These are phyloP conservation scores for Furcasterigmium furcatum DNA, from an alignment of 2,329 filamentous ascomycete species.

Conservation along the genomic window DNA sequence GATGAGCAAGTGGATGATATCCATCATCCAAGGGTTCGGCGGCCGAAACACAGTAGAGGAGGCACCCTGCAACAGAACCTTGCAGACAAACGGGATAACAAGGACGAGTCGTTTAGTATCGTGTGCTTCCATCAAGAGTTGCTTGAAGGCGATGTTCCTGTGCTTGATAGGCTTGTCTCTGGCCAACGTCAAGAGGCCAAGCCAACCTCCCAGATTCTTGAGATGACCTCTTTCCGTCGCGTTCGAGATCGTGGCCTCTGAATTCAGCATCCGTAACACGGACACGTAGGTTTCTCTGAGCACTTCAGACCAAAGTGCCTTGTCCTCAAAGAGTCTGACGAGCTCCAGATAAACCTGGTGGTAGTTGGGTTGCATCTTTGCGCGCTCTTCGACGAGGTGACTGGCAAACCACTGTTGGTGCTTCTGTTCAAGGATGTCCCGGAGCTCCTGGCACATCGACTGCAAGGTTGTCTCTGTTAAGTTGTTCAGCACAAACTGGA, in stretches of 20 bases:
- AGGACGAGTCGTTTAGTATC: conserved; percentile 89
- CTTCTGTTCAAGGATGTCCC: conserved; percentile 71
- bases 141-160: conserved; percentile 95
- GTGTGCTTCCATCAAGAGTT: conserved; percentile 88
- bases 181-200: conserved; percentile 88
- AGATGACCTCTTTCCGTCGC: conserved; percentile 81
- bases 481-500: conserved; percentile 95
- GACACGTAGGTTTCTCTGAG: conserved; percentile 89
- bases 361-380: conserved; percentile 96
- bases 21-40: conserved; percentile 97
- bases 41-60: conserved; percentile 87
- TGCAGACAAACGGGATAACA: conserved; percentile 97
- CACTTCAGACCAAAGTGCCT: conserved; percentile 80
- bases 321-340: conserved; percentile 77
- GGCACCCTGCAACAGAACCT: conserved; percentile 81
- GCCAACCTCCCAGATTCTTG: conserved; percentile 92
- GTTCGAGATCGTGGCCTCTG: conserved; percentile 80
- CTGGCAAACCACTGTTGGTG: conserved; percentile 96
- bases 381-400: conserved; percentile 92
- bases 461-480: conserved; percentile 87
- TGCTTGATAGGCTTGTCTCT: conserved; percentile 94
- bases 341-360: conserved; percentile 91
- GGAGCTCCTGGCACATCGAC: conserved; percentile 78
- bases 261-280: conserved; percentile 82
- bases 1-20: conserved; percentile 85